These are phyloP conservation scores for Omphalea diandra DNA, from an alignment of 441 rosid genomes.

Conservation along the genomic window DNA sequence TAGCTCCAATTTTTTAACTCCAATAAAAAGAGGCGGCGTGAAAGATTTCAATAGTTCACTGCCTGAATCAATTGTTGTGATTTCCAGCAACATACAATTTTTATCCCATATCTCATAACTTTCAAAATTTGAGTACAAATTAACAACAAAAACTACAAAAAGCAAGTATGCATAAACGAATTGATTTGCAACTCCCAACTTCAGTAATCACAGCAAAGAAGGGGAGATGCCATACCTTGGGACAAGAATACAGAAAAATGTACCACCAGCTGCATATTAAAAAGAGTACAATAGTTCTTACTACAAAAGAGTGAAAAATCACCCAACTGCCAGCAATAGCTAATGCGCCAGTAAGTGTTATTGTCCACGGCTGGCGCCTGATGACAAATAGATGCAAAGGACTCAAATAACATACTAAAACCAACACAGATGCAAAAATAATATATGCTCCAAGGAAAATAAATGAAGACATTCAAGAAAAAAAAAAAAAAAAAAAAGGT, in stretches of 20 bases:
- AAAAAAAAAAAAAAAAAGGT: too few relatives aligned
- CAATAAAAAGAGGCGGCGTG: neutral
- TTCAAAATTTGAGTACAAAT: neutral
- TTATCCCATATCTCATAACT: neutral
- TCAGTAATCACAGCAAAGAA: neutral
- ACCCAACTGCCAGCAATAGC: slow-evolving; percentile 67
- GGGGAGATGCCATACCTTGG: slow-evolving; percentile 62
- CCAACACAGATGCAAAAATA: neutral
- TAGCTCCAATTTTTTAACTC: neutral
- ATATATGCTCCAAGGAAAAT: neutral
- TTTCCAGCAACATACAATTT: neutral
- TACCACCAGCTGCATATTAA: slow-evolving; percentile 78
- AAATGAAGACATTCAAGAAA: neutral
- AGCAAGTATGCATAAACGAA: neutral
- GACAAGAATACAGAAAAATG: slow-evolving; percentile 78
- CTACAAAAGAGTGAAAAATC: slow-evolving; percentile 51
- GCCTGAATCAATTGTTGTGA: neutral
- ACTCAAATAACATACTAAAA: slow-evolving; percentile 10
- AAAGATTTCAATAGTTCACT: neutral
- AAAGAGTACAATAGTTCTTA: slow-evolving; percentile 42
- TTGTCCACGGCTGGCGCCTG: slow-evolving; percentile 99
- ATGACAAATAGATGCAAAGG: slow-evolving; percentile 1
- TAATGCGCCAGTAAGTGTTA: slow-evolving; percentile 58
- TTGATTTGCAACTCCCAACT: neutral
- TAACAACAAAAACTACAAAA: neutral